Evolutionary conservation across 139 green algal genomes (phyloP).

Genomic region (Zygnema cylindricum): DNA sequence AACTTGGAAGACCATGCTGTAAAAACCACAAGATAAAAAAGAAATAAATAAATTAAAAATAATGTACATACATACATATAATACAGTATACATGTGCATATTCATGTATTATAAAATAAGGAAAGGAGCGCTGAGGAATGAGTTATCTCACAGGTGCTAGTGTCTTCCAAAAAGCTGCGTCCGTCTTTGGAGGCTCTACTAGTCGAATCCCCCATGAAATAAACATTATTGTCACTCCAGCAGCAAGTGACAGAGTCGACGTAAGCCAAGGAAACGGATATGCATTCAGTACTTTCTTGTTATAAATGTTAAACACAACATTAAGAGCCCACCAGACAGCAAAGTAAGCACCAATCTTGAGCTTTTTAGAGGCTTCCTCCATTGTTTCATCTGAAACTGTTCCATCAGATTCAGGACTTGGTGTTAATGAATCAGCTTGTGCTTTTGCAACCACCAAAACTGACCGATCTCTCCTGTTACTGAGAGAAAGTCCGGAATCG

Average conservation of each 20-base stretch:
- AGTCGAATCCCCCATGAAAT: conserved; percentile 41
- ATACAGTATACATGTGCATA: too few species aligned
- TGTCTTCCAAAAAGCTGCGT: conserved; percentile 50
- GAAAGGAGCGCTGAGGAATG: too few species aligned
- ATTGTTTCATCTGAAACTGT: conserved; percentile 26
- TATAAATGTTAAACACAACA: conserved; percentile 96
- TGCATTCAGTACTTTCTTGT: conserved; percentile 60
- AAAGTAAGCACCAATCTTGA: conserved; percentile 81
- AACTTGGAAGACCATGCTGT: too few species aligned
- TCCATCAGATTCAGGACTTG: not conserved
- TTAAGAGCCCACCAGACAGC: conserved; percentile 90
- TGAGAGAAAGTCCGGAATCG: not conserved
- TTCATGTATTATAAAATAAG: too few species aligned
- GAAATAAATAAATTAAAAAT: too few species aligned
- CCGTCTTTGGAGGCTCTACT: conserved; percentile 25
- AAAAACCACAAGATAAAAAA: too few species aligned
- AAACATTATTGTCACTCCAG: conserved; percentile 52
- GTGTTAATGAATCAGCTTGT: not conserved
- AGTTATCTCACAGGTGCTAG: conserved; percentile 39
- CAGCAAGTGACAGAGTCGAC: conserved; percentile 53
- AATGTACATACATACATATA: too few species aligned
- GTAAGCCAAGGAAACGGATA: conserved; percentile 61
- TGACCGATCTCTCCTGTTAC: not conserved
- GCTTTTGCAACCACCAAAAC: not conserved
- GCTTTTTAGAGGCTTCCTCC: conserved; percentile 28